Evolutionary conservation across 2,329 filamentous ascomycete species (phyloP).

Genomic region (Fusarium sp.): DNA sequence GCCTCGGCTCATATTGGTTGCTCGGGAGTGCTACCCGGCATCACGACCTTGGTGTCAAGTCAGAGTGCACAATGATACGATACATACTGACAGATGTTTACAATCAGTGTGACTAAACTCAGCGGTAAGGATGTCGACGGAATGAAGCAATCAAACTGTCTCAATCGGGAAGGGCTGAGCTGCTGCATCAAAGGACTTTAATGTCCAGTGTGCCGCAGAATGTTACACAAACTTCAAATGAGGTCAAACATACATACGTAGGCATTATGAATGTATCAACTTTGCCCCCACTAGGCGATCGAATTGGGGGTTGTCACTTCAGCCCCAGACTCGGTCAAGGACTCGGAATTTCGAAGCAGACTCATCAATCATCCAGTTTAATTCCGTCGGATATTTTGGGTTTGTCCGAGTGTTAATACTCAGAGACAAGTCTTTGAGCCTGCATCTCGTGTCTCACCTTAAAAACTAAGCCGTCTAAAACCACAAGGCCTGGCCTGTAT

Average conservation of each 20-base stretch:
- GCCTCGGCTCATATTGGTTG: constrained; percentile 11
- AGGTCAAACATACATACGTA: neutral
- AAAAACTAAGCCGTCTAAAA: no score
- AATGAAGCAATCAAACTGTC: neutral
- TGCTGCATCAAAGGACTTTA: neutral
- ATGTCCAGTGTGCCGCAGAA: neutral
- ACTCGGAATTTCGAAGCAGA: constrained; percentile 27
- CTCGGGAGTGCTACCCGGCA: constrained; percentile 14
- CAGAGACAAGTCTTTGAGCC: neutral
- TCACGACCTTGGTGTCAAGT: neutral
- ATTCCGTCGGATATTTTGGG: constrained; percentile 13
- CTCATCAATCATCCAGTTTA: constrained; percentile 3
- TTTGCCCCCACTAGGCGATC: constrained; percentile 10
- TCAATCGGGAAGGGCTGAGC: neutral
- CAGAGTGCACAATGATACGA: neutral
- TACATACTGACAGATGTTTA: constrained; percentile 12
- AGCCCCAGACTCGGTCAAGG: constrained; percentile 25
- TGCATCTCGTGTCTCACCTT: neutral
- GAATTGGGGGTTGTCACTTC: constrained; percentile 27
- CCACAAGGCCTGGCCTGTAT: no score
- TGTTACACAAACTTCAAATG: constrained; percentile 3
- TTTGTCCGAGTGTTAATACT: neutral
- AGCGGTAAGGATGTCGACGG: neutral
- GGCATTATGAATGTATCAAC: neutral
- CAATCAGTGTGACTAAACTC: constrained; percentile 22